Conservation (phyloP, 352 stramenopile genomes). For the Pythium diclinum region DNA sequence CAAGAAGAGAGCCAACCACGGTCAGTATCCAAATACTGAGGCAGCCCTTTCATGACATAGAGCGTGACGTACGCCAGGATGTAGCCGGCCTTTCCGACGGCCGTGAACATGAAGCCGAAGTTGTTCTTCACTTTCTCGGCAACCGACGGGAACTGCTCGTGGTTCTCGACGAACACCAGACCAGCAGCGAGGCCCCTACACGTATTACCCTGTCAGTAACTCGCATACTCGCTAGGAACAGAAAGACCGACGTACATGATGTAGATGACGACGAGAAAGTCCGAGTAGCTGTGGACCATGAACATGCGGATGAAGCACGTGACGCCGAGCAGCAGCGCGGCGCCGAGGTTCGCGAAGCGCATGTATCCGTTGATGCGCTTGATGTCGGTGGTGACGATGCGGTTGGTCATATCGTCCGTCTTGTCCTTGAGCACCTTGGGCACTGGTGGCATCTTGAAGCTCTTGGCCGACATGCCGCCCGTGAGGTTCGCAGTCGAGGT, state of each 20-base stretch:
- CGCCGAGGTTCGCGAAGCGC: slow-evolving; percentile 73
- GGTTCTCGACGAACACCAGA: slow-evolving; percentile 82
- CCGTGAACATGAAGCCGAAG: slow-evolving; percentile 89
- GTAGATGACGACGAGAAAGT: slow-evolving; percentile 85
- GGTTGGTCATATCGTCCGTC: slow-evolving; percentile 64
- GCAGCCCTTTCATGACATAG: background rate
- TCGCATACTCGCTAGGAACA: no score
- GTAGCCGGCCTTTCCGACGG: slow-evolving; percentile 76
- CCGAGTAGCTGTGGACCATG: slow-evolving; percentile 66
- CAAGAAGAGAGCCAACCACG: background rate
- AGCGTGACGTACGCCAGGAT: slow-evolving; percentile 64
- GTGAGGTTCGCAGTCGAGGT: slow-evolving; percentile 39
- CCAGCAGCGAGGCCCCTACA: slow-evolving; percentile 53
- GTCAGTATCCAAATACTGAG: background rate
- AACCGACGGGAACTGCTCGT: slow-evolving; percentile 75
- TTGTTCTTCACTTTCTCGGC: slow-evolving; percentile 81
- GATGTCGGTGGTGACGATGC: slow-evolving; percentile 78
- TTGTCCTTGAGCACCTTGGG: slow-evolving; percentile 58
- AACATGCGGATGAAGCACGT: slow-evolving; percentile 83
- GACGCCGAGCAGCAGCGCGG: slow-evolving; percentile 53
- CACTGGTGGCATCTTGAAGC: slow-evolving; percentile 45
- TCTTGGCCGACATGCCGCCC: slow-evolving; percentile 4
- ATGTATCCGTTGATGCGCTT: slow-evolving; percentile 86
- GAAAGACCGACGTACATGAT: slow-evolving; percentile 75
- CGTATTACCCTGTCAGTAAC: background rate